A percentile compares a stretch with the other conserved stretches of the same genome.
These are phyloP conservation scores for Rhodomyrtus psidioides DNA, from an alignment of 441 rosid genomes.

Conservation along the genomic window DNA sequence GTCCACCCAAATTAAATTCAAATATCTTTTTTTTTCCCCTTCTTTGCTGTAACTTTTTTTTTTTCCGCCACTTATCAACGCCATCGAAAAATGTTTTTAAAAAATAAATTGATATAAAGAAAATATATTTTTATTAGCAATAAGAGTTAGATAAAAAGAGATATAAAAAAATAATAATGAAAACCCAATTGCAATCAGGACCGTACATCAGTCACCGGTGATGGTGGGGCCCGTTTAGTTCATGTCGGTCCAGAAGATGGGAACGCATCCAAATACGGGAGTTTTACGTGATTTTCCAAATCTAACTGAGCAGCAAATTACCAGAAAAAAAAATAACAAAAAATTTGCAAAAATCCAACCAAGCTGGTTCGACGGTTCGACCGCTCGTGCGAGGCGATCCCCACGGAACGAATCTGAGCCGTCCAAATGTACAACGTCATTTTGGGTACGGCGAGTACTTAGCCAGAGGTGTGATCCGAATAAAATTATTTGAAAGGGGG, in stretches of 20 bases:
- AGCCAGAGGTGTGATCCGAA: not conserved
- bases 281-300: not conserved
- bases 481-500: not conserved
- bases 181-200: not conserved
- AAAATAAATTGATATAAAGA: too few species aligned
- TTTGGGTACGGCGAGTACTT: not conserved
- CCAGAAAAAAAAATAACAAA: not conserved
- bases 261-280: not conserved
- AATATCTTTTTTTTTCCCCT: not conserved
- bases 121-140: too few species aligned
- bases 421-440: not conserved
- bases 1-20: not conserved
- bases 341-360: not conserved
- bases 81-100: too few species aligned
- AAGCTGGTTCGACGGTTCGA: not conserved
- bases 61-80: too few species aligned
- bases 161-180: too few species aligned
- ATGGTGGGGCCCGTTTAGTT: not conserved
- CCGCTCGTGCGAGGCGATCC: not conserved
- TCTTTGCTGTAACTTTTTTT: not conserved
- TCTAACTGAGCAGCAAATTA: not conserved
- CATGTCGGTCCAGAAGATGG: not conserved
- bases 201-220: not conserved
- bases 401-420: not conserved
- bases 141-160: too few species aligned